Percentiles rank a stretch among this genome's conserved stretches.
phyloP scores from a whole-genome alignment of 129 eudicot genomes.

The Flaveria trinervia region DNA sequence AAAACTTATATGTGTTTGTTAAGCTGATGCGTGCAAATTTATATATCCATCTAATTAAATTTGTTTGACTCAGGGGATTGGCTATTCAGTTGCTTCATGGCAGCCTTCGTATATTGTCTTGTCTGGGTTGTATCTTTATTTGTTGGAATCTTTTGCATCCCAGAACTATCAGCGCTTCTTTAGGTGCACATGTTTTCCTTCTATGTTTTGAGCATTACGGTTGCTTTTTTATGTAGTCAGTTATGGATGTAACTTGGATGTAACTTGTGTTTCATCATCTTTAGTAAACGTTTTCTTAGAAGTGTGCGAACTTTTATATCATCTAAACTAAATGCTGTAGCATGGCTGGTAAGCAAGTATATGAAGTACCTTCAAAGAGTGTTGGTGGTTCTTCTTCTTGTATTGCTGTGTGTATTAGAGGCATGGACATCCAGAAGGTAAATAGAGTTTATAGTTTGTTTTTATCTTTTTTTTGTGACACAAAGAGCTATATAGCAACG shows the following conservation, averaged over 20 bases:
- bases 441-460: constrained; percentile 25
- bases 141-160: constrained; percentile 69
- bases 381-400: constrained; percentile 88
- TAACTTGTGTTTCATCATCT: constrained; percentile 9
- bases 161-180: constrained; percentile 74
- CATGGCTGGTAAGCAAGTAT: constrained; percentile 96
- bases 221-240: not conserved
- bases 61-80: constrained; percentile 74
- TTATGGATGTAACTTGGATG: constrained; percentile 24
- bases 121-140: constrained; percentile 78
- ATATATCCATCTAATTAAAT: not conserved
- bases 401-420: constrained; percentile 76
- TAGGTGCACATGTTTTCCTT: constrained; percentile 49
- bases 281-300: constrained; percentile 1
- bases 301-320: not conserved
- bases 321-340: constrained; percentile 24
- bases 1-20: not conserved
- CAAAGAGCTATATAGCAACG: not conserved
- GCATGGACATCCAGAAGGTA: constrained; percentile 88
- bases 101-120: constrained; percentile 77
- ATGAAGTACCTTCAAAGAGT: constrained; percentile 79
- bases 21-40: constrained; percentile 9
- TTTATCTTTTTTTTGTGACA: not conserved
- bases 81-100: constrained; percentile 95
- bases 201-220: constrained; percentile 16